Evolutionary conservation across 1,139 yeast genomes (phyloP), one percentile per base, ranked within the genome.

Genomic region (Debaryomycetaceae sp.): DNA sequence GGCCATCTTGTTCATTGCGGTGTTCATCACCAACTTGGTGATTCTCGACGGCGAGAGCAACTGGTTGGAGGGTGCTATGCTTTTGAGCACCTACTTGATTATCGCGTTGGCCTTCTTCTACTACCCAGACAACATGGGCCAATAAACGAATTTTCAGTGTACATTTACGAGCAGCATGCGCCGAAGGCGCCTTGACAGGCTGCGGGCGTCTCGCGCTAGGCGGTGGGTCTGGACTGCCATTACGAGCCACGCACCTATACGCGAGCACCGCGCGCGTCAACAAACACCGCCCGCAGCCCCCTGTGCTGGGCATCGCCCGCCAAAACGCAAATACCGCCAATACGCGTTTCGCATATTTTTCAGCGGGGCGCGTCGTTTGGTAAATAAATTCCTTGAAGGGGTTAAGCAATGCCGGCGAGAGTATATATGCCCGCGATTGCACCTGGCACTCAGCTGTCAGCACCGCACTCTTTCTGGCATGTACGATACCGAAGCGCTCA

Each of bases 41-140:
- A 80, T 91, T 40, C 69, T 83, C 40, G 98, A 91, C 56, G 98
- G 98, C 36, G 95, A 88, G 56, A 79, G 91, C 42, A 91, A 91
- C 57, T 91, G 96, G 96, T 72, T 91, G 36, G 98, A 91, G 64
- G 98, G 98, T 35, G 86, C 81, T 27, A 81, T 91, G 93, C 68
- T 93, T 44, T 57, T 91, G 37, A 79, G 94, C 36, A 84, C 95
- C 34, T 93, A 93, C 53, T 57, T 80, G 36, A 80, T 93, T 36
- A 78, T 88, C 34, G 95, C 95, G 3, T 66, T 91, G 46, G 91
- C 97, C 1, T 89, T 91, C 63, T 85, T 72, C 62, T 83, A 75
- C 58, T 81, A 79, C 48, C 93, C 93, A 1, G 84, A 79, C 49
- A 52, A 38, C 15, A 16, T 15, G 28, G 13, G 13, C 21, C n/a